Evolutionary conservation across 1,139 yeast species (phyloP), one percentile per base, ranked within the genome.

Genomic region (Nakaseomyces bracarensis): DNA sequence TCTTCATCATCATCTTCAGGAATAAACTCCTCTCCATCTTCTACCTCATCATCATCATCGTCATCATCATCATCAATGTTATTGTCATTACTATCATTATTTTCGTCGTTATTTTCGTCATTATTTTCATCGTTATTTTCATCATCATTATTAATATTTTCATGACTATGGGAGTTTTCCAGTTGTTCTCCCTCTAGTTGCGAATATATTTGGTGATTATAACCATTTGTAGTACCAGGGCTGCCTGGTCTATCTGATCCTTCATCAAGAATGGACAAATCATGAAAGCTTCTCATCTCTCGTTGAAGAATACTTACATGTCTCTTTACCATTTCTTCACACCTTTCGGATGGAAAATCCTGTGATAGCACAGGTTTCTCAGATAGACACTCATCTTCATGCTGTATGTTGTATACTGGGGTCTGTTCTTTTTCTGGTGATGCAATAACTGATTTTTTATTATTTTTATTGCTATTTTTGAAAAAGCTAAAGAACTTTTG

Each of bases 1-100:
- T 44, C 48, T 25, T 48, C 43, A 3, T 44, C 48, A 20, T 43
- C 49, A 26, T 39, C n/a, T n/a, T n/a, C n/a, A n/a, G n/a, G n/a
- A n/a, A n/a, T n/a, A n/a, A n/a, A n/a, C n/a, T n/a, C 45, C 15
- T 36, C 42, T 10, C 43, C 46, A n/a, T 43, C 49, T 16, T 37
- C 40, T 28, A 28, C 43, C 4, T 40, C 43, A 19, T 42, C 43
- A n/a, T 39, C 48, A 14, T 42, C 48, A 5, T 42, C 47, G 7
- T 42, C 46, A 2, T 36, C 41, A 16, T 44, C 44, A 5, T 14
- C 37, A 22, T 27, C 41, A 10, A 13, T 20, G 18, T 25, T 13
- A 18, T 33, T 28, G 36, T 30, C n/a, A 26, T 25, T 3, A 23
- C 43, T 15, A 38, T n/a, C n/a, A n/a, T n/a, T n/a, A n/a, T n/a